Conservation (phyloP, 106 monocot genomes). For the Allium sativum region DNA sequence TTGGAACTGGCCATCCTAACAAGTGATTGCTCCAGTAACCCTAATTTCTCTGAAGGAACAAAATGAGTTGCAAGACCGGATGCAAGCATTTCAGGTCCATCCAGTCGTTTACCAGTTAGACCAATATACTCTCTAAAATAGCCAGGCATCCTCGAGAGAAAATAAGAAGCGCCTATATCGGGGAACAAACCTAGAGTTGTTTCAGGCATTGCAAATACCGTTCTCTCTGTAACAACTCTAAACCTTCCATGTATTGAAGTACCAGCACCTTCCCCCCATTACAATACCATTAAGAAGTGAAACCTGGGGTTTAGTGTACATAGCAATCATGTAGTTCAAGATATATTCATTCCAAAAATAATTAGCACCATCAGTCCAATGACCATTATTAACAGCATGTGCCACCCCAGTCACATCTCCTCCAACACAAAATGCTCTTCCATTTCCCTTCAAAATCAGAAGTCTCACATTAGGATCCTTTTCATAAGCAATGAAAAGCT, state of each 20-base stretch:
- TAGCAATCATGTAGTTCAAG: conserved; percentile 83
- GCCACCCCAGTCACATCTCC: too few species aligned
- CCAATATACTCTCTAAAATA: conserved; percentile 92
- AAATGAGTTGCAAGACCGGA: conserved; percentile 96
- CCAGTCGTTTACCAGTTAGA: conserved; percentile 75
- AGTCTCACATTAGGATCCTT: too few species aligned
- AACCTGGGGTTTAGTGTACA: conserved; percentile 89
- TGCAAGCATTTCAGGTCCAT: conserved; percentile 93
- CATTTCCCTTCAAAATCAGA: too few species aligned
- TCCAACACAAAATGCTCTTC: too few species aligned
- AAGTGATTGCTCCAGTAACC: conserved; percentile 56
- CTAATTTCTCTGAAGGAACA: conserved; percentile 60
- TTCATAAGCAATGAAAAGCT: too few species aligned
- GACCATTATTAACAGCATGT: too few species aligned
- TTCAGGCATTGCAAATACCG: conserved; percentile 99
- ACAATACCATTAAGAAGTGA: conserved; percentile 87
- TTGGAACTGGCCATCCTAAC: conserved; percentile 44
- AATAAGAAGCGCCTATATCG: conserved; percentile 89
- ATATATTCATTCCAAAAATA: conserved; percentile 75
- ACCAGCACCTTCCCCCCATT: conserved; percentile 96
- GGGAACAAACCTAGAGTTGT: conserved; percentile 78
- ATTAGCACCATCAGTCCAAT: conserved; percentile 66
- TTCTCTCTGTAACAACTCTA: conserved; percentile 76
- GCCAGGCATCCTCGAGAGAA: conserved; percentile 72
- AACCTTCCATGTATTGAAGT: conserved; percentile 92